phyloP scores from a whole-genome alignment of 164 flowering plant species.

The Macadamia integrifolia region DNA sequence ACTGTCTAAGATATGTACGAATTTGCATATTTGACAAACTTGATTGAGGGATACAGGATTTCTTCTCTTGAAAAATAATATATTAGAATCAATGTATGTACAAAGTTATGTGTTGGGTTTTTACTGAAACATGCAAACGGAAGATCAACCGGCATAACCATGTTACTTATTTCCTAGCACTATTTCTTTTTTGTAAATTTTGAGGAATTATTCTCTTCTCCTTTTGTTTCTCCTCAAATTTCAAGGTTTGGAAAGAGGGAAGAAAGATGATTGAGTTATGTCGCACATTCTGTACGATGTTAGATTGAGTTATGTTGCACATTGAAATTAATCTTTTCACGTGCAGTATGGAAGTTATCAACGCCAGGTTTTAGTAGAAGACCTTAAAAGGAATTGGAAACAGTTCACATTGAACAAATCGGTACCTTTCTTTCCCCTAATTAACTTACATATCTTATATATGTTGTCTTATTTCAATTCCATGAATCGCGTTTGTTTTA shows the following conservation, averaged over 20 bases:
- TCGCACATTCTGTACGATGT: background rate
- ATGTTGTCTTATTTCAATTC: background rate
- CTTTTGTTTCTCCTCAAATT: background rate
- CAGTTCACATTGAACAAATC: constrained; percentile 43
- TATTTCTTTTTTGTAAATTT: background rate
- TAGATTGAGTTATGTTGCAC: background rate
- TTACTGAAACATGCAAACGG: background rate
- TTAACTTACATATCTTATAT: no score
- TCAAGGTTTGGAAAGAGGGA: background rate
- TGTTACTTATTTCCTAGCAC: background rate
- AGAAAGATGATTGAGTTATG: background rate
- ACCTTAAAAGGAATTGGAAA: constrained; percentile 81
- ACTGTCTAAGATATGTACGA: no score
- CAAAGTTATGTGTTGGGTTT: no score
- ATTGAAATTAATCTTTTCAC: background rate
- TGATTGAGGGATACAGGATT: no score
- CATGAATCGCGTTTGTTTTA: constrained; percentile 4
- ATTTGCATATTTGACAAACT: no score
- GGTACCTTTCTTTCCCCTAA: constrained; percentile 29
- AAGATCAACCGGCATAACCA: background rate
- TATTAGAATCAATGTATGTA: no score
- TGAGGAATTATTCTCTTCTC: background rate
- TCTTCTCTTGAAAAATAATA: no score
- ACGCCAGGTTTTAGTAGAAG: constrained; percentile 54
- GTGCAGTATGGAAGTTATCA: constrained; percentile 75